These are phyloP conservation scores for Paecilomyces formosus DNA, from an alignment of 2,329 filamentous ascomycete species.

Conservation along the genomic window DNA sequence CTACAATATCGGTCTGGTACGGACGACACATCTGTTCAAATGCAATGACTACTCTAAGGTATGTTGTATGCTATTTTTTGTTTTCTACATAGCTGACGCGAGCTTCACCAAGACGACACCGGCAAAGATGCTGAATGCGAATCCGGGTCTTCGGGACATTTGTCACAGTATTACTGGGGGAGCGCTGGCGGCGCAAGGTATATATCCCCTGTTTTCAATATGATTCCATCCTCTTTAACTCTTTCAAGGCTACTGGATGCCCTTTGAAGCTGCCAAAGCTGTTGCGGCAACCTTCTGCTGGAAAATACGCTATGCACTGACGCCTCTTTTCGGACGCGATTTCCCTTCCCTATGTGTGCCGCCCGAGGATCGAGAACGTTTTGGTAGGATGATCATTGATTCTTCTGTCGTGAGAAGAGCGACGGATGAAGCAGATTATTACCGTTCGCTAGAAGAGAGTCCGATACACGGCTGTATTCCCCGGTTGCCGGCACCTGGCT, in stretches of 20 bases:
- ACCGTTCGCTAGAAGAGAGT: slow-evolving; percentile 23
- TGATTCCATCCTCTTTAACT: not conserved
- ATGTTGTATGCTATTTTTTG: slow-evolving; percentile 14
- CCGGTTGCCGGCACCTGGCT: slow-evolving; percentile 5
- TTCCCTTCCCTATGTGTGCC: slow-evolving; percentile 68
- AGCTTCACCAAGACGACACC: slow-evolving; percentile 63
- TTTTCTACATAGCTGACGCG: not conserved
- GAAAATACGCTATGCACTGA: slow-evolving; percentile 73
- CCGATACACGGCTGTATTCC: not conserved
- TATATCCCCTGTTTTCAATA: not conserved
- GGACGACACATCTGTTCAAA: slow-evolving; percentile 93
- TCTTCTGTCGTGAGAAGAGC: slow-evolving; percentile 48
- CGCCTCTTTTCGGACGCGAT: slow-evolving; percentile 78
- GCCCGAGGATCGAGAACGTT: slow-evolving; percentile 53
- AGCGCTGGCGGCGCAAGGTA: slow-evolving; percentile 82
- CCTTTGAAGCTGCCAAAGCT: slow-evolving; percentile 75
- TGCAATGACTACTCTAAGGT: slow-evolving; percentile 83
- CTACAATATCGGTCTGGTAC: slow-evolving; percentile 87
- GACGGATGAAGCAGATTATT: slow-evolving; percentile 28
- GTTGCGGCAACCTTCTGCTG: slow-evolving; percentile 87
- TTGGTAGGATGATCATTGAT: slow-evolving; percentile 60
- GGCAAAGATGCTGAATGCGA: slow-evolving; percentile 70
- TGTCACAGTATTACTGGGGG: slow-evolving; percentile 93
- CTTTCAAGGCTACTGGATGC: slow-evolving; percentile 85
- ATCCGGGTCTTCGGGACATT: slow-evolving; percentile 78